Base-by-base conservation (phyloP, 78 protist genomes). In the Guillardia theta region DNA sequence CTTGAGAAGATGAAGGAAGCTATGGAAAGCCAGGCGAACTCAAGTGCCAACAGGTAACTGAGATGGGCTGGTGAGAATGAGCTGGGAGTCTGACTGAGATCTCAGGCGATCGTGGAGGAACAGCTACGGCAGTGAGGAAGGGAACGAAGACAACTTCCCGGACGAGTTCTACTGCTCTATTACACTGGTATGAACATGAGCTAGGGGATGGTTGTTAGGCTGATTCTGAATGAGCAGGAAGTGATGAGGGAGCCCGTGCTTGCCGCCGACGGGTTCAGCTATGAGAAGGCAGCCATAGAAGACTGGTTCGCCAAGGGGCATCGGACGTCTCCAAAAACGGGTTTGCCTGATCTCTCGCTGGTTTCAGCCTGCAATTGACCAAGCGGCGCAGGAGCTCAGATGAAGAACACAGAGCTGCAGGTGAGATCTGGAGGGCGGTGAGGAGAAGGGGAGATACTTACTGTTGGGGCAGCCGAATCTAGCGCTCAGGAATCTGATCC, bases 181-280 rank as follows among this genome's bases (percentile, higher is more conserved):
- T 18, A 53, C 62, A 12, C 62, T 53, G 62, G 62, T 53, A 18
- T 53, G 62, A 21, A 12, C 18, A 53, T 53, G 62, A 21, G 62
- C 18, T 12, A 18, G 33, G 62, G 12, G 62, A 53, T 18, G 62
- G 62, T 53, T 12, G 12, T 53, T 53, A 18, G 12, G 62, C 62
- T 53, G 62, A 12, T 53, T 12, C 62, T 12, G 18, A 21, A 18
- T 53, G 62, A 21, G 62, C 83, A 70, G 43, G 83, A 70, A 9
- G 44, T 22, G 43, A 70, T 70, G 83, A 36, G 10, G 43, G 83
- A 70, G 44, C 83, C 83, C 19, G 83, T 70, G 43, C 43, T 70
- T 22, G 83, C 83, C 10, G 83, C 83, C 10, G 83, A 70, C 83
- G 83, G 83, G 44, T 70, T 70, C 30, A n/a, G 43, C 83, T 70